phyloP scores from a whole-genome alignment of 78 protist species.

The Monocercomonoides exilis region DNA sequence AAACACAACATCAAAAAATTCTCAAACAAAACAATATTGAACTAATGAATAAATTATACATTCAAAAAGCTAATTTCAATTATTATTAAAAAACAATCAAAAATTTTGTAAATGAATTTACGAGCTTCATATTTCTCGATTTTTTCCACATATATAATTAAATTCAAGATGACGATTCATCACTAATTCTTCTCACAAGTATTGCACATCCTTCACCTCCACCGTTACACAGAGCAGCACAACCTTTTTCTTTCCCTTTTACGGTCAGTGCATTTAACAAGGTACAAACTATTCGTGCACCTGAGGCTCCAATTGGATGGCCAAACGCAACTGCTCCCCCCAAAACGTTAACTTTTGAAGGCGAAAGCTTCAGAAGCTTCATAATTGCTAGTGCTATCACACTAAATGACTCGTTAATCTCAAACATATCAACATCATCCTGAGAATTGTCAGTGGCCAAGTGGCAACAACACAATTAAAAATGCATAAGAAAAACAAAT shows the following conservation, averaged over 20 bases:
- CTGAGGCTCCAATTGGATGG: constrained; percentile 88
- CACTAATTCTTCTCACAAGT: constrained; percentile 21
- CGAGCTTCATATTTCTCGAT: too few relatives aligned
- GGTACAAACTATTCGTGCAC: constrained; percentile 77
- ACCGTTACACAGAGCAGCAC: constrained; percentile 49
- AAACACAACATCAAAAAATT: too few relatives aligned
- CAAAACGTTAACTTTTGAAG: constrained; percentile 70
- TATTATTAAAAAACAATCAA: too few relatives aligned
- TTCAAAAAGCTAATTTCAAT: too few relatives aligned
- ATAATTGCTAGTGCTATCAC: constrained; percentile 71
- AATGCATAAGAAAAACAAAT: too few relatives aligned
- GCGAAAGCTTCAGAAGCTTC: constrained; percentile 18
- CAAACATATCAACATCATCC: constrained; percentile 60
- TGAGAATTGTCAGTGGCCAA: too few relatives aligned
- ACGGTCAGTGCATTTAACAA: constrained; percentile 49
- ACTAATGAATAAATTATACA: too few relatives aligned
- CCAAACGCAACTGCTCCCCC: constrained; percentile 98
- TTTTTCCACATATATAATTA: too few relatives aligned
- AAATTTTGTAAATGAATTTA: too few relatives aligned
- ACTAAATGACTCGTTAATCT: constrained; percentile 92
- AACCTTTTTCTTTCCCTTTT: neutral
- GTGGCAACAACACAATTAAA: too few relatives aligned
- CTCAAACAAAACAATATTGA: too few relatives aligned
- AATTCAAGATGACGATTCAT: too few relatives aligned
- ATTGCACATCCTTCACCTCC: constrained; percentile 50